Percentiles rank a stretch among this genome's conserved stretches.
These are phyloP conservation scores for Chrysoporthe deuterocubensis DNA, from an alignment of 2,329 filamentous ascomycete species.

Conservation along the genomic window DNA sequence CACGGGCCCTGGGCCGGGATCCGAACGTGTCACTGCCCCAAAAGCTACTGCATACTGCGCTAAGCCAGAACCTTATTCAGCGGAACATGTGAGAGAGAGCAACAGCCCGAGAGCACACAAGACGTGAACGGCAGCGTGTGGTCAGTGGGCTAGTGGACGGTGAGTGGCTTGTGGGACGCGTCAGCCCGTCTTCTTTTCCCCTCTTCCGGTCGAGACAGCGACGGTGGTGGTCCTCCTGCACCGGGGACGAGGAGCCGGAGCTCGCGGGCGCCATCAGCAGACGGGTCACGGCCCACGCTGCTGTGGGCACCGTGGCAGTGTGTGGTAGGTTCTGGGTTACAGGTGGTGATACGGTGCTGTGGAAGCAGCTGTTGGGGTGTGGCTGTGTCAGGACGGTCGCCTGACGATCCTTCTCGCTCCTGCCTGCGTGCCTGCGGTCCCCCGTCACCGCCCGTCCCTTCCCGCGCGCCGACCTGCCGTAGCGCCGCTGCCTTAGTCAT, in stretches of 20 bases:
- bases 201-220: not conserved
- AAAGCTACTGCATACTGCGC: too few species aligned
- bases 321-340: not conserved
- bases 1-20: not conserved
- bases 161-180: not conserved
- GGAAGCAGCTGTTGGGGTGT: not conserved
- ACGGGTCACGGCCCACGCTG: too few species aligned
- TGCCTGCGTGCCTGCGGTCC: not conserved
- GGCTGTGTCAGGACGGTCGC: constrained; percentile 3
- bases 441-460: not conserved
- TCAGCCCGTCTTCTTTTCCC: not conserved
- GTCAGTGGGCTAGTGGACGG: too few species aligned
- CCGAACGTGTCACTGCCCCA: not conserved
- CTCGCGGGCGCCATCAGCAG: too few species aligned
- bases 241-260: too few species aligned
- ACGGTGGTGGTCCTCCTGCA: not conserved
- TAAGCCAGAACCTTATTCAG: not conserved
- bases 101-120: too few species aligned
- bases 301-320: not conserved
- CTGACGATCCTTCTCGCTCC: not conserved
- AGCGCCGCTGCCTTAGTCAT: too few species aligned
- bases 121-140: too few species aligned
- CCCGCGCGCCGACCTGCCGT: not conserved
- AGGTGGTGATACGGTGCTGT: not conserved
- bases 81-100: not conserved